A percentile compares a stretch with the other conserved stretches of the same genome.
Evolutionary conservation across 2,329 filamentous ascomycete species (phyloP).

Genomic region (Penicillium frequentans): DNA sequence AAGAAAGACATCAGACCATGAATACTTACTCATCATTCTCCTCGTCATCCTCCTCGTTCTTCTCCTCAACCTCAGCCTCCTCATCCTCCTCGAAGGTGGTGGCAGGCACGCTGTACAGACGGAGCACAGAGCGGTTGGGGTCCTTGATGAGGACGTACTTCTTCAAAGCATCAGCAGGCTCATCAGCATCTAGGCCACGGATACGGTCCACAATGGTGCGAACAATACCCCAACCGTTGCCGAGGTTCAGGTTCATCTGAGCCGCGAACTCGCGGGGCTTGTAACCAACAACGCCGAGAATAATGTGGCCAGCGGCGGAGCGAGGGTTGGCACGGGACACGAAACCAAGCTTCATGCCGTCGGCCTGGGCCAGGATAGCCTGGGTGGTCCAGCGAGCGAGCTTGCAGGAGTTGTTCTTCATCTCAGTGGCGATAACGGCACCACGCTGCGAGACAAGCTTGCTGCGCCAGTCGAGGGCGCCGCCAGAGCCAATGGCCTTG

Average conservation of each 20-base stretch:
- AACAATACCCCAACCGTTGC: slow-evolving; percentile 98
- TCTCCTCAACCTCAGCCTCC: slow-evolving; percentile 58
- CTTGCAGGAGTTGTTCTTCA: slow-evolving; percentile 99
- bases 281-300: slow-evolving; percentile 94
- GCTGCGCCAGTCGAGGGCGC: slow-evolving; percentile 92
- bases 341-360: slow-evolving; percentile 98
- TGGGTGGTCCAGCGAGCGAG: slow-evolving; percentile 96
- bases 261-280: slow-evolving; percentile 95
- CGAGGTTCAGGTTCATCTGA: slow-evolving; percentile 97
- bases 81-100: slow-evolving; percentile 89
- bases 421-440: slow-evolving; percentile 96
- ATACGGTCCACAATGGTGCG: slow-evolving; percentile 92
- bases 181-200: slow-evolving; percentile 40
- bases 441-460: slow-evolving; percentile 94
- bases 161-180: slow-evolving; percentile 43
- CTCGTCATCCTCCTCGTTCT: slow-evolving; percentile 56
- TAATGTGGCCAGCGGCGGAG: slow-evolving; percentile 87
- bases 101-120: slow-evolving; percentile 85
- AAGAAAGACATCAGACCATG: slow-evolving; percentile 14
- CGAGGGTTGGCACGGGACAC: slow-evolving; percentile 93
- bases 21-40: slow-evolving; percentile 48
- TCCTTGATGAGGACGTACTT: slow-evolving; percentile 69
- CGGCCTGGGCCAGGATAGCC: slow-evolving; percentile 94
- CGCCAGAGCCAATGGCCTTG: slow-evolving; percentile 93
- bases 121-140: slow-evolving; percentile 93